Conservation (phyloP, 148 eudicot genomes). For the Rhododendron henanense region DNA sequence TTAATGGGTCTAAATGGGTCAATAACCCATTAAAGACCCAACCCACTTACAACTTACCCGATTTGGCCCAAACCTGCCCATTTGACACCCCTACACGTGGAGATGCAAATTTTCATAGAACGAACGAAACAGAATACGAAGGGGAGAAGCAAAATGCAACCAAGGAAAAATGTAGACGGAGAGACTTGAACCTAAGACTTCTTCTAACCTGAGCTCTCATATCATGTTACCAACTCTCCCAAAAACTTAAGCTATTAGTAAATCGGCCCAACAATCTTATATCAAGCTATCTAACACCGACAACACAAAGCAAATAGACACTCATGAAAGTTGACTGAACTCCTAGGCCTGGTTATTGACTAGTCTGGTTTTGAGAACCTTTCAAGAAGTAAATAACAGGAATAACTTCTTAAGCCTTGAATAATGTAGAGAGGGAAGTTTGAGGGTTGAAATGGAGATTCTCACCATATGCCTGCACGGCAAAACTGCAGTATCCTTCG, state of each 20-base stretch:
- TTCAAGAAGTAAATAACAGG: not conserved
- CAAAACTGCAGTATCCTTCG: slow-evolving; percentile 43
- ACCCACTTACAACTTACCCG: too few relatives aligned
- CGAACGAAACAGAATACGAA: not conserved
- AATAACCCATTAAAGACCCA: too few relatives aligned
- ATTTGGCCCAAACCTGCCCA: too few relatives aligned
- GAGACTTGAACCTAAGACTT: not conserved
- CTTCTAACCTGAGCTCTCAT: too few relatives aligned
- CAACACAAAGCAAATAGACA: not conserved
- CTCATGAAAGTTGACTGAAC: not conserved
- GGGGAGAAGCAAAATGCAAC: not conserved
- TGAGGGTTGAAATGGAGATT: not conserved
- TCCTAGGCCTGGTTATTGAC: not conserved
- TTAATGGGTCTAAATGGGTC: too few relatives aligned
- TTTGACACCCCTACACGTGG: not conserved
- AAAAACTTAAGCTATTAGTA: too few relatives aligned
- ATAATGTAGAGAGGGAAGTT: not conserved
- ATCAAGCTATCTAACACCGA: too few relatives aligned
- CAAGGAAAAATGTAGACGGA: too few relatives aligned
- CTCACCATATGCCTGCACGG: slow-evolving; percentile 67
- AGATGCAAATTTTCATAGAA: not conserved
- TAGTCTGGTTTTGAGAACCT: slow-evolving; percentile 1
- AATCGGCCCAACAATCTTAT: too few relatives aligned
- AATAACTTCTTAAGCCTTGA: not conserved
- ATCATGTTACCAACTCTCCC: too few relatives aligned